Evolutionary conservation across 1,139 yeast species (phyloP).

Genomic region (Yamadazyma triangularis): DNA sequence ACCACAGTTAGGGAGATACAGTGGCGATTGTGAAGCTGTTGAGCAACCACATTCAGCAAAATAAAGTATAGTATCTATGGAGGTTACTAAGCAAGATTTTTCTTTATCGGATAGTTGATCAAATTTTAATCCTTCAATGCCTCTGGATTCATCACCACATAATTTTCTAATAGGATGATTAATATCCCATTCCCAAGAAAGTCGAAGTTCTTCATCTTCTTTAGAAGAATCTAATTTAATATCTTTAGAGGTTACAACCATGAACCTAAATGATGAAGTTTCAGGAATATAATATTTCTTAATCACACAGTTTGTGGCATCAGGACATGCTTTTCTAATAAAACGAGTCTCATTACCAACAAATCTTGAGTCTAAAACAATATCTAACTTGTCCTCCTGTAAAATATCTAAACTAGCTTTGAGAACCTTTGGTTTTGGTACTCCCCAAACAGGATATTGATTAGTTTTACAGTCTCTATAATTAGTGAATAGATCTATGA

Average conservation of each 20-base stretch:
- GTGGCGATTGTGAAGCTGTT: constrained; percentile 25
- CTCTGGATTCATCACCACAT: constrained; percentile 19
- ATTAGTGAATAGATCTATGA: constrained; percentile 56
- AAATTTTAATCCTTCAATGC: constrained; percentile 29
- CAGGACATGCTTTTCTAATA: constrained; percentile 65
- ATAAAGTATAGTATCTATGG: constrained; percentile 55
- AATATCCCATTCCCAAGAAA: constrained; percentile 87
- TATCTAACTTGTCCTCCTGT: constrained; percentile 25
- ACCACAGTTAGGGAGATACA: constrained; percentile 40
- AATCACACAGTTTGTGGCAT: constrained; percentile 65
- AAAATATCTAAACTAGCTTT: constrained; percentile 36
- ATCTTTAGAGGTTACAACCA: constrained; percentile 54
- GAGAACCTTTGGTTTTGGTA: constrained; percentile 76
- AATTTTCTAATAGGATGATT: constrained; percentile 67
- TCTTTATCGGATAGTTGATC: constrained; percentile 47
- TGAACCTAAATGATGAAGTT: constrained; percentile 44
- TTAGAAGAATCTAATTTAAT: constrained; percentile 32
- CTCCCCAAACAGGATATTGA: constrained; percentile 78
- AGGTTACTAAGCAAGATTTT: constrained; percentile 51
- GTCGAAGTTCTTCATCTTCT: constrained; percentile 58
- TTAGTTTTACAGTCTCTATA: constrained; percentile 65
- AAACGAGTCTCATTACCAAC: constrained; percentile 77
- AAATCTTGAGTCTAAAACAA: constrained; percentile 74
- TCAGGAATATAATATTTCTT: constrained; percentile 49
- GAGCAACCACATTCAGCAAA: constrained; percentile 71